Conservation (phyloP, 2,329 filamentous ascomycete genomes). For the Cercospora citrullina region DNA sequence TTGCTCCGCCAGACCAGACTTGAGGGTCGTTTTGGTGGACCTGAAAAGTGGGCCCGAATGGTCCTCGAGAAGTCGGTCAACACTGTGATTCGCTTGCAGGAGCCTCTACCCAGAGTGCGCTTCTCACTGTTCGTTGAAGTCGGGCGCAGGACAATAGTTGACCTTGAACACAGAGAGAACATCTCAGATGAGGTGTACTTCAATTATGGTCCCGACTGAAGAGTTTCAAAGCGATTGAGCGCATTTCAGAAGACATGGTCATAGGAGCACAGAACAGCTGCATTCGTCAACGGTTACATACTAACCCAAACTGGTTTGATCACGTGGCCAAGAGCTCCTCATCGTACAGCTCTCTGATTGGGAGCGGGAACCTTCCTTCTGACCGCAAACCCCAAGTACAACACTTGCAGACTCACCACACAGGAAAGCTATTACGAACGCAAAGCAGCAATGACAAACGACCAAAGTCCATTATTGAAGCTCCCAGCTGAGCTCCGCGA, state of each 20-base stretch:
- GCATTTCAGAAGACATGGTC: background rate
- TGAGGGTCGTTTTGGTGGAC: background rate
- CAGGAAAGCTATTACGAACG: constrained; percentile 26
- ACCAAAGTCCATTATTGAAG: constrained; percentile 18
- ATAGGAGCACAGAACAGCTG: background rate
- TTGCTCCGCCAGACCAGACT: background rate
- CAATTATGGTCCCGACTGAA: background rate
- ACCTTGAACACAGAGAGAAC: background rate
- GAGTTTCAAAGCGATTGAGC: background rate
- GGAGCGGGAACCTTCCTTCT: background rate
- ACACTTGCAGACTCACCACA: constrained; percentile 42
- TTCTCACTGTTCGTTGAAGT: background rate
- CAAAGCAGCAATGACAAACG: constrained; percentile 6
- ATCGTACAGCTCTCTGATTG: background rate
- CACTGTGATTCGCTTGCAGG: background rate
- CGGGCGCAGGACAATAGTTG: background rate
- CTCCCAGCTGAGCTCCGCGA: constrained; percentile 37
- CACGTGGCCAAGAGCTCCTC: background rate
- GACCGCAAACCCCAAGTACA: background rate
- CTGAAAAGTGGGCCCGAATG: background rate
- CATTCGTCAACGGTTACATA: background rate
- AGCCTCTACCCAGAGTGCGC: background rate
- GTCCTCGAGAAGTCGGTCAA: background rate
- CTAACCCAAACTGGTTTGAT: background rate
- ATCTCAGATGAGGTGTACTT: background rate